Evolutionary conservation across 2,329 filamentous ascomycete species (phyloP).

Genomic region (Fonsecaea multimorphosa): DNA sequence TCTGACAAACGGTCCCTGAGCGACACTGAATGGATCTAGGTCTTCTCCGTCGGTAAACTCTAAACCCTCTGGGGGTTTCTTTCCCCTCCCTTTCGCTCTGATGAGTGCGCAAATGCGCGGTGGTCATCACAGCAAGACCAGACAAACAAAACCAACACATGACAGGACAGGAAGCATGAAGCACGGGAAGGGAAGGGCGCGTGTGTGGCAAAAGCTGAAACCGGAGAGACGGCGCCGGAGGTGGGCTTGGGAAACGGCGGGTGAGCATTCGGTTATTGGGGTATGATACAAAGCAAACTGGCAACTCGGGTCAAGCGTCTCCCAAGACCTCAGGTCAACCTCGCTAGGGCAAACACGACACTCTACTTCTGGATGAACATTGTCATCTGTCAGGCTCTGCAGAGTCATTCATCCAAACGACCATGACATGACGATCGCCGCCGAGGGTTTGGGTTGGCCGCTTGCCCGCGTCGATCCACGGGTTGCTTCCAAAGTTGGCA

Average conservation of each 20-base stretch:
- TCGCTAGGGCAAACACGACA: background rate
- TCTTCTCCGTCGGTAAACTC: conserved; percentile 23
- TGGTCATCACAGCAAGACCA: background rate
- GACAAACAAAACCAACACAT: background rate
- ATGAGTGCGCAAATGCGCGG: background rate
- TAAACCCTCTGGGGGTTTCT: background rate
- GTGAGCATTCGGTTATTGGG: background rate
- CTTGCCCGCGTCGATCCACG: background rate
- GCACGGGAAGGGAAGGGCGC: background rate
- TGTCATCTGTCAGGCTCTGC: conserved; percentile 15
- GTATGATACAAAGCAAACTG: background rate
- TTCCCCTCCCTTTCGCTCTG: background rate
- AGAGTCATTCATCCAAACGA: background rate
- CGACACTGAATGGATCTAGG: conserved; percentile 2
- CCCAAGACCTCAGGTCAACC: too few relatives aligned
- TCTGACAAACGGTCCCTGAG: conserved; percentile 16
- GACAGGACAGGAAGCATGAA: background rate
- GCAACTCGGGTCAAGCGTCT: too few relatives aligned
- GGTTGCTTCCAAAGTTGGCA: background rate
- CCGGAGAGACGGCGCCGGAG: conserved; percentile 1
- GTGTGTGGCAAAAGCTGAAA: background rate
- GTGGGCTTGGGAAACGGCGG: background rate
- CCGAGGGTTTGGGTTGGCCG: background rate
- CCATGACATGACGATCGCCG: background rate
- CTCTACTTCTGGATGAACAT: conserved; percentile 14